Evolutionary conservation across 495 filamentous ascomycete species (phyloP).

Genomic region (Friedmanniomyces endolithicus): DNA sequence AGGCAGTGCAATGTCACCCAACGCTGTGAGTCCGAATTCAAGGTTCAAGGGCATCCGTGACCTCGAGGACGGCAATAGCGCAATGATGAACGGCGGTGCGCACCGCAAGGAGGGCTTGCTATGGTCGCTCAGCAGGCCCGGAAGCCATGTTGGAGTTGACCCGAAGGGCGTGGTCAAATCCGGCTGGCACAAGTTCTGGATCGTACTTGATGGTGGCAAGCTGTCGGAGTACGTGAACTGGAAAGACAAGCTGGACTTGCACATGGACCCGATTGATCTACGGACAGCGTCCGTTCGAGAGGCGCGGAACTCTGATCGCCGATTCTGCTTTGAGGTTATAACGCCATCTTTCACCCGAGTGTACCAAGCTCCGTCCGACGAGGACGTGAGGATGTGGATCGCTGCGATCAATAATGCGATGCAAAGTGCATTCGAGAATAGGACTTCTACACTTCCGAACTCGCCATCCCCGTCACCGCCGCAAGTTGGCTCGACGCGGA

Average conservation of each 20-base stretch:
- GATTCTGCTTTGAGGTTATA: slow-evolving; percentile 98
- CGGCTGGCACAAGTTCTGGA: slow-evolving; percentile 99
- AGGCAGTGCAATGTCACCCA: not conserved
- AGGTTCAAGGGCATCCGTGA: slow-evolving; percentile 83
- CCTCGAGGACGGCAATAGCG: slow-evolving; percentile 51
- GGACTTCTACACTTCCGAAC: slow-evolving; percentile 40
- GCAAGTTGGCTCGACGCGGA: slow-evolving; percentile 40
- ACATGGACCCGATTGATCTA: slow-evolving; percentile 97
- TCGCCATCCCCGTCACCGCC: slow-evolving; percentile 29
- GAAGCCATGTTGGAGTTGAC: slow-evolving; percentile 82
- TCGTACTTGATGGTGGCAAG: slow-evolving; percentile 91
- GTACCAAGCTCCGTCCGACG: slow-evolving; percentile 94
- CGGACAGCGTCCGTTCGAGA: slow-evolving; percentile 94
- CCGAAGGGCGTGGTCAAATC: slow-evolving; percentile 91
- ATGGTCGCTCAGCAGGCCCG: slow-evolving; percentile 87
- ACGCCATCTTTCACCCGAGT: slow-evolving; percentile 94
- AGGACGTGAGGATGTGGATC: slow-evolving; percentile 97
- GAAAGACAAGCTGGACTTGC: slow-evolving; percentile 92
- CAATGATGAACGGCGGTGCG: slow-evolving; percentile 37
- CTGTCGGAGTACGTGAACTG: slow-evolving; percentile 98
- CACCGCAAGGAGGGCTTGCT: slow-evolving; percentile 82
- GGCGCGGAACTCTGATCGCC: slow-evolving; percentile 81
- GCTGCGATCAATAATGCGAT: slow-evolving; percentile 92
- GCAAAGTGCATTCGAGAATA: slow-evolving; percentile 85
- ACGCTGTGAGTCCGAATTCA: slow-evolving; percentile 34